Evolutionary conservation across 2,329 filamentous ascomycete genomes (phyloP).

Genomic region (Phyllosticta citrichinensis): DNA sequence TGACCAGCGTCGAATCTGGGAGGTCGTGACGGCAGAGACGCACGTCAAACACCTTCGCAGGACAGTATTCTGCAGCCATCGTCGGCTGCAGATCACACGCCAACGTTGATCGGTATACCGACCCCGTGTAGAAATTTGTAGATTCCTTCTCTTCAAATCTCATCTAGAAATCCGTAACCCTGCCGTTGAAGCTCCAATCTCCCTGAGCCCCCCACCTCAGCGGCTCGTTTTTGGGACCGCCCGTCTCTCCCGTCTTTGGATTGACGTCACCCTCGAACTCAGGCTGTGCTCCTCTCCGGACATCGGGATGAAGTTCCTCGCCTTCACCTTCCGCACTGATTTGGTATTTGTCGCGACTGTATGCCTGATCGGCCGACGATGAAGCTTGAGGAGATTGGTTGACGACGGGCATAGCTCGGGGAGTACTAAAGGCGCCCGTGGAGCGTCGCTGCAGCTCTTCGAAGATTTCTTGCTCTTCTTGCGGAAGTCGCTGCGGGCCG

Average conservation of each 20-base stretch:
- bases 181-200: conserved; percentile 89
- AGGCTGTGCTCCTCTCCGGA: conserved; percentile 67
- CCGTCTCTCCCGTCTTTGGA: conserved; percentile 88
- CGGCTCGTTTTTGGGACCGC: conserved; percentile 95
- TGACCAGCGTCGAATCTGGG: neutral
- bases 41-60: neutral
- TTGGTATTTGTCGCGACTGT: conserved; percentile 23
- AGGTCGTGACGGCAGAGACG: neutral
- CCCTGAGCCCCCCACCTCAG: conserved; percentile 69
- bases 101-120: neutral
- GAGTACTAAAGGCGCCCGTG: conserved; percentile 68
- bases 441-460: conserved; percentile 72
- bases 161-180: conserved; percentile 73
- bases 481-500: conserved; percentile 74
- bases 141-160: neutral
- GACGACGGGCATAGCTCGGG: conserved; percentile 33
- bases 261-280: conserved; percentile 92
- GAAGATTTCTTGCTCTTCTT: conserved; percentile 82
- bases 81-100: neutral
- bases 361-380: conserved; percentile 16
- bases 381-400: conserved; percentile 21
- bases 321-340: conserved; percentile 48
- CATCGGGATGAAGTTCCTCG: conserved; percentile 58
- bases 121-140: neutral
- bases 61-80: neutral